Evolutionary conservation across 139 green algal species (phyloP), one percentile per base, ranked within the genome.

Genomic region (Gonium pectorale): DNA sequence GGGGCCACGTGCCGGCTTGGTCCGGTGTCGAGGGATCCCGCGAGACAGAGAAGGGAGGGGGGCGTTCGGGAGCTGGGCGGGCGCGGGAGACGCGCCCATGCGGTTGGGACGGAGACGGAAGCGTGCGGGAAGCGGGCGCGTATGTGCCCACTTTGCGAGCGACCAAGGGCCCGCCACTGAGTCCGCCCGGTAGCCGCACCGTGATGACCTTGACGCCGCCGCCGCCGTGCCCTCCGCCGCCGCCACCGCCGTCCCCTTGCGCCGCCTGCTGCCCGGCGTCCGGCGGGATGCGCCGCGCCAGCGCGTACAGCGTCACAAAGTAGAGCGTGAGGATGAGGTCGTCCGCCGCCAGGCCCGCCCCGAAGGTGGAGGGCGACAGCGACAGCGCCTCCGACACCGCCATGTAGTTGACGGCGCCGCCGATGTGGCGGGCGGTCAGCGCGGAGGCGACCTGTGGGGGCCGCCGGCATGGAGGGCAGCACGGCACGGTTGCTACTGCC

Each of bases 371-470:
- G 19, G 93, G 86, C 2, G 77, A 74, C 9, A 97, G 83, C 31
- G 40, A 33, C 33, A 97, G 86, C 5, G 90, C 70, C n/a, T 96
- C 92, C 6, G 87, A 85, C 6, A 97, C 92, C 33, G 91, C 94
- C 81, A 99, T 95, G 86, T 98, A 99, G 92, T 99, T 99, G 40
- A 99, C 94, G 0, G 94, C 93, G 5, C 94, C 94, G 31, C 95
- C 96, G 54, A 99, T 98, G 92, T 99, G 96, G 15, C 96, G 87
- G 7, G 94, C 95, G 35, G 90, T 93, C 33, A 99, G 90, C 9
- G 96, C 95, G 0, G 91, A 86, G 5, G 95, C 96, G 11, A 98
- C 89, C 86, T 95, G 95, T 93, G 92, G 96, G 6, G 3, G 15
- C n/a, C n/a, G n/a, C n/a, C n/a, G n/a, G n/a, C n/a, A n/a, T n/a